These are phyloP conservation scores for Syncephalastrum sp. DNA, from an alignment of 371 early-diverging fungal genomes.

Conservation along the genomic window DNA sequence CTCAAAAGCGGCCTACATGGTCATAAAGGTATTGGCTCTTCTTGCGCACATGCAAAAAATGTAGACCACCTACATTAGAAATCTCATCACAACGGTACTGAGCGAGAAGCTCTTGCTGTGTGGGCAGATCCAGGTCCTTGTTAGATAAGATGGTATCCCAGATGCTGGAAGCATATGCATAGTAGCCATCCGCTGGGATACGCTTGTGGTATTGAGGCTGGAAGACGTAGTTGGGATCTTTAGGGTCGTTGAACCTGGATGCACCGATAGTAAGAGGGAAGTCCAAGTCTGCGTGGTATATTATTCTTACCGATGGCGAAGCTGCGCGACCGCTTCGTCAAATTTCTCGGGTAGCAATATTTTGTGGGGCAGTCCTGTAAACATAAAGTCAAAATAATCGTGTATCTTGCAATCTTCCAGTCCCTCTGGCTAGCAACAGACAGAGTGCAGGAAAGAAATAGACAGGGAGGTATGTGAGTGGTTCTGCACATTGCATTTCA, in stretches of 20 bases:
- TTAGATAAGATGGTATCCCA: conserved; percentile 95
- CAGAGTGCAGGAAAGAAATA: neutral
- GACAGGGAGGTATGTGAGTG: neutral
- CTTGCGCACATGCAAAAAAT: neutral
- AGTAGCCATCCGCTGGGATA: conserved; percentile 95
- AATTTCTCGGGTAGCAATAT: conserved; percentile 83
- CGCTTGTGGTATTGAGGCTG: conserved; percentile 83
- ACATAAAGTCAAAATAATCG: conserved; percentile 94
- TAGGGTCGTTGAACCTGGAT: conserved; percentile 69
- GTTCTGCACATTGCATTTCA: no score
- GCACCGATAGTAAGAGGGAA: neutral
- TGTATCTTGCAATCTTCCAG: conserved; percentile 74
- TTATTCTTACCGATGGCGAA: conserved; percentile 66
- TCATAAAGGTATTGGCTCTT: neutral
- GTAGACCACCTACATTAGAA: conserved; percentile 49
- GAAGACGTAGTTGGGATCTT: conserved; percentile 79
- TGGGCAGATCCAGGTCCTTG: conserved; percentile 96
- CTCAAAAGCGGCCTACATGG: conserved; percentile 61
- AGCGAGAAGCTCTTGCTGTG: conserved; percentile 96
- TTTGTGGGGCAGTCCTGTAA: conserved; percentile 93
- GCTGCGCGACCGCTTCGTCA: conserved; percentile 63
- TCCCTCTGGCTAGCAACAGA: conserved; percentile 65
- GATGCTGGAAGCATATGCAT: conserved; percentile 84
- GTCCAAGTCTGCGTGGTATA: neutral
- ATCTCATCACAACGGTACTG: conserved; percentile 99